Conservation (phyloP, 192 early-diverging fungal genomes). For the Funneliformis geosporum region DNA sequence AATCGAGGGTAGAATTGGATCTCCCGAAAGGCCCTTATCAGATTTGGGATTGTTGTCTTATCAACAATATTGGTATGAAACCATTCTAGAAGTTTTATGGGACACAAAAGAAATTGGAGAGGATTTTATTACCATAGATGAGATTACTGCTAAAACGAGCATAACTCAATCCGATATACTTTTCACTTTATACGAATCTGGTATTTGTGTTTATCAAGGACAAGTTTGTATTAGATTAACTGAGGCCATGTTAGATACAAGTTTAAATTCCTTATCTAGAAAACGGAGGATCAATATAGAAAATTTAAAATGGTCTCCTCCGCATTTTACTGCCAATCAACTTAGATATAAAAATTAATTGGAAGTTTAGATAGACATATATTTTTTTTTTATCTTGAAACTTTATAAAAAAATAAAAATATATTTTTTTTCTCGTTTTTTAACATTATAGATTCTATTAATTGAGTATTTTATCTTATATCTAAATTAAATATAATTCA, state of each 20-base stretch:
- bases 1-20: slow-evolving; percentile 88
- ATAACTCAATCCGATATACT: background rate
- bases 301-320: background rate
- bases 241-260: background rate
- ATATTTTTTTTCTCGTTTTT: too few relatives aligned
- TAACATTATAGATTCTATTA: too few relatives aligned
- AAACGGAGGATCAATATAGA: background rate
- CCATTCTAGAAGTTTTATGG: slow-evolving; percentile 72
- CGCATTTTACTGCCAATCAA: background rate
- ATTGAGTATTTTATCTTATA: too few relatives aligned
- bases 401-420: too few relatives aligned
- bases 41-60: slow-evolving; percentile 96
- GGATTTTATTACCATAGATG: background rate
- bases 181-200: background rate
- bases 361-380: background rate
- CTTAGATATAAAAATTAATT: background rate
- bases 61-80: slow-evolving; percentile 93
- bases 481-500: background rate
- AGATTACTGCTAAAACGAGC: background rate
- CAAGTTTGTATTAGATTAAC: background rate
- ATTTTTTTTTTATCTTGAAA: too few relatives aligned
- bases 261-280: background rate
- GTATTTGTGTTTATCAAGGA: background rate
- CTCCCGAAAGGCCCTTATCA: slow-evolving; percentile 96
- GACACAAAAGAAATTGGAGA: background rate